phyloP scores from a whole-genome alignment of 78 protist genomes.

The Creolimax fragrantissima region DNA sequence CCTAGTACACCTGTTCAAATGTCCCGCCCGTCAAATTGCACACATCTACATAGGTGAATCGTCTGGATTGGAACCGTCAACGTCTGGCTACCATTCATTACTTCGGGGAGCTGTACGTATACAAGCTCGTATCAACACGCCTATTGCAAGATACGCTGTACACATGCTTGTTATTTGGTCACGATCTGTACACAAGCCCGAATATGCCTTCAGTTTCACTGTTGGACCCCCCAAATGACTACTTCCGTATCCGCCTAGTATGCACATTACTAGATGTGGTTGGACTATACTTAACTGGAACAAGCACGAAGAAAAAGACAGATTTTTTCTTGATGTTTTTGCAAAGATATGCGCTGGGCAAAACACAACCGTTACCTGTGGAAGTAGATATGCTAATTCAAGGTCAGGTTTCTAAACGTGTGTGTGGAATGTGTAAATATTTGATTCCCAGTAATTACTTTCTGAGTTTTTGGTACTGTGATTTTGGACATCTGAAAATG shows the following conservation, averaged over 20 bases:
- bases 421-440: too few relatives aligned
- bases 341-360: not conserved
- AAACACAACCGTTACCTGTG: conserved; percentile 14
- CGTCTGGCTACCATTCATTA: conserved; percentile 34
- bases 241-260: conserved; percentile 22
- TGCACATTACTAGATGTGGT: not conserved
- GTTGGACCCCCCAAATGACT: not conserved
- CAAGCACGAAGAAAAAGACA: not conserved
- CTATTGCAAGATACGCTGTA: conserved; percentile 35
- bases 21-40: not conserved
- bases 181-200: not conserved
- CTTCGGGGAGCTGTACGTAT: conserved; percentile 57
- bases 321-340: conserved; percentile 21
- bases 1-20: not conserved
- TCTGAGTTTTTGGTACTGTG: too few relatives aligned
- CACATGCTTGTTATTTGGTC: conserved; percentile 12
- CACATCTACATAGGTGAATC: not conserved
- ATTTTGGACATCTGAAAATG: too few relatives aligned
- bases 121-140: conserved; percentile 21
- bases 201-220: not conserved
- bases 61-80: conserved; percentile 35
- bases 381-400: not conserved
- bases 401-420: too few relatives aligned
- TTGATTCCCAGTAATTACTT: too few relatives aligned
- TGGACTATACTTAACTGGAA: not conserved